A percentile compares a stretch with the other conserved stretches of the same genome.
Conservation (phyloP, 305 asterid genomes). For the Withania somnifera region DNA sequence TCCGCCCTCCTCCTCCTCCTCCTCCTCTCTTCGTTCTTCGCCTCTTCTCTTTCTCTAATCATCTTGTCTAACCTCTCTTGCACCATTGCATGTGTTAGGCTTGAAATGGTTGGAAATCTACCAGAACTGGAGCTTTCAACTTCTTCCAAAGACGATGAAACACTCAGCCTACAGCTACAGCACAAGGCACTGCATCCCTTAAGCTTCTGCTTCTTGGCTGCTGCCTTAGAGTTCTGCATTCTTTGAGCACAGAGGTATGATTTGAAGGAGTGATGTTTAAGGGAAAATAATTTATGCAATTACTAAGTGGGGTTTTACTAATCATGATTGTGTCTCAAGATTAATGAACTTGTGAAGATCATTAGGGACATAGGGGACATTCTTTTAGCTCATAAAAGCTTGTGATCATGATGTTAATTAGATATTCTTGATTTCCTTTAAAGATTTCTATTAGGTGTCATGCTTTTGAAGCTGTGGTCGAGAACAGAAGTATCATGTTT, state of each 20-base stretch:
- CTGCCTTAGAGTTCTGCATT: constrained; percentile 28
- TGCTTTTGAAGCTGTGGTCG: constrained; percentile 22
- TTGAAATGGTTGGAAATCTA: constrained; percentile 32
- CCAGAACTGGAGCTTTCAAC: constrained; percentile 33
- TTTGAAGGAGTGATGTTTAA: constrained; percentile 6
- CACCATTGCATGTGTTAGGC: constrained; percentile 66
- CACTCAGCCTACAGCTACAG: constrained; percentile 46
- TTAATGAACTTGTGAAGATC: constrained; percentile 16
- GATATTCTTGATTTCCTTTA: constrained; percentile 24
- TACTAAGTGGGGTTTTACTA: constrained; percentile 22
- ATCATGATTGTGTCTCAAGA: constrained; percentile 39
- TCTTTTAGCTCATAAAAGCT: constrained; percentile 18
- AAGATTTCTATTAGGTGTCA: constrained; percentile 29
- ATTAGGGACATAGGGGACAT: constrained; percentile 18
- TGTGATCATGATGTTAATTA: constrained; percentile 13
- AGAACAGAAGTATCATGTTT: not conserved
- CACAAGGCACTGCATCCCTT: constrained; percentile 43
- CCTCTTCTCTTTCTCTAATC: constrained; percentile 37
- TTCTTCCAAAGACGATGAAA: constrained; percentile 41
- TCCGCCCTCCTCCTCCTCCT: constrained; percentile 12
- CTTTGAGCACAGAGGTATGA: constrained; percentile 20
- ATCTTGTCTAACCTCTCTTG: constrained; percentile 56
- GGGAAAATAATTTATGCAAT: constrained; percentile 27
- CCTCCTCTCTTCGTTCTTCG: constrained; percentile 22
- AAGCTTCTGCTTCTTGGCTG: constrained; percentile 29